phyloP scores from a whole-genome alignment of 352 stramenopile species.

The Phytophthora foliorum region DNA sequence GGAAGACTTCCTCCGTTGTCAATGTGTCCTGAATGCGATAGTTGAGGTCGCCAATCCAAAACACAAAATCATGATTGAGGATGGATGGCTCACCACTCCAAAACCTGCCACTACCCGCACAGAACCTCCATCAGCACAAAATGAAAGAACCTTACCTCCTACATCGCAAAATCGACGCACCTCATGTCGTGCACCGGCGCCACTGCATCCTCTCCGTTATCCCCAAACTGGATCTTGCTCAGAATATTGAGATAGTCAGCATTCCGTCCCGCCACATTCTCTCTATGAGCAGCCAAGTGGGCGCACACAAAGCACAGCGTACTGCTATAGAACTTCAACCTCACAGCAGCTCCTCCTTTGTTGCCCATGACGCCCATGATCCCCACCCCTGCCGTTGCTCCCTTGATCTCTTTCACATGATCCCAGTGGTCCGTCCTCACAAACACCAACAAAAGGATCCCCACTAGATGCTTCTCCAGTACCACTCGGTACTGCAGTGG shows the following conservation, averaged over 20 bases:
- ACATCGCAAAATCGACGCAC: constrained; percentile 17
- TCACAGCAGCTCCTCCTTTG: constrained; percentile 97
- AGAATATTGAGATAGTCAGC: constrained; percentile 99
- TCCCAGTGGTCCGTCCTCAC: constrained; percentile 84
- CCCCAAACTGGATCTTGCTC: constrained; percentile 95
- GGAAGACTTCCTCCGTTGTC: constrained; percentile 80
- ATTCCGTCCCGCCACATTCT: constrained; percentile 98
- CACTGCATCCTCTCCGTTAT: constrained; percentile 38
- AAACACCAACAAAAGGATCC: constrained; percentile 97
- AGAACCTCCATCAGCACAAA: constrained; percentile 1
- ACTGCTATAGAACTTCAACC: constrained; percentile 97
- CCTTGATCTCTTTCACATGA: constrained; percentile 90
- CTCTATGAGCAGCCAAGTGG: constrained; percentile 98
- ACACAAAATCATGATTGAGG: constrained; percentile 98
- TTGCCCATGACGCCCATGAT: constrained; percentile 99
- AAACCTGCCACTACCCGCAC: constrained; percentile 39
- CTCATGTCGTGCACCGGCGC: constrained; percentile 39
- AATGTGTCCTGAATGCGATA: constrained; percentile 91
- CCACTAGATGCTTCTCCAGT: constrained; percentile 96
- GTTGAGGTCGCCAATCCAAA: constrained; percentile 96
- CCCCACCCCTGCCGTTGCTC: constrained; percentile 94
- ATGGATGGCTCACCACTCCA: constrained; percentile 80
- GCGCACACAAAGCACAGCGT: constrained; percentile 99
- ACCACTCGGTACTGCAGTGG: constrained; percentile 75
- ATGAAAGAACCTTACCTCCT: not conserved